Evolutionary conservation across 1,284 basidiomycete species (phyloP).

Genomic region (Boletus albobrunnescens): DNA sequence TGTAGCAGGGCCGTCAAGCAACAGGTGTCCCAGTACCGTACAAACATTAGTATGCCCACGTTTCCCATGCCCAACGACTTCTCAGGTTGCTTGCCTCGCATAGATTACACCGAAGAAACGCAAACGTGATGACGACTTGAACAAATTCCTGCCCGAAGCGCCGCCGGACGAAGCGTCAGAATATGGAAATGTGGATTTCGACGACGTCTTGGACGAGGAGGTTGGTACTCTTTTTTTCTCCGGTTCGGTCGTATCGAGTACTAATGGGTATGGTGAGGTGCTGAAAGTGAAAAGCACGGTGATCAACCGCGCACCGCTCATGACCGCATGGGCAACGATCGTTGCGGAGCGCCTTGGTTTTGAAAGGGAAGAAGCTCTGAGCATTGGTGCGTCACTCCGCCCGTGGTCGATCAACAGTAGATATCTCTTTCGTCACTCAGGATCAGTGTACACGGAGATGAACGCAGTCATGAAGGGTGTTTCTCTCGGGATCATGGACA

Average conservation of each 20-base stretch:
- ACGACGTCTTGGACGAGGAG: constrained; percentile 67
- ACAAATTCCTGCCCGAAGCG: constrained; percentile 57
- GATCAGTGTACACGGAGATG: constrained; percentile 89
- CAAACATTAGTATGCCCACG: constrained; percentile 25
- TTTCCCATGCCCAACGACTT: constrained; percentile 18
- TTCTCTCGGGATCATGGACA: constrained; percentile 69
- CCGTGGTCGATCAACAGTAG: constrained; percentile 7
- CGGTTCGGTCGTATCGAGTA: not conserved
- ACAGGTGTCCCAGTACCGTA: constrained; percentile 8
- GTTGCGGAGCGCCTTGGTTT: constrained; percentile 87
- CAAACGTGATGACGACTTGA: constrained; percentile 48
- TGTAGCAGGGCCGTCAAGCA: constrained; percentile 10
- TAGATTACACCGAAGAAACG: constrained; percentile 51
- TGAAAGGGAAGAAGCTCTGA: constrained; percentile 81
- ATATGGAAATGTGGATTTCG: constrained; percentile 62
- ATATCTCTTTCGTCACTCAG: constrained; percentile 37
- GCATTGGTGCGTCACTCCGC: constrained; percentile 57
- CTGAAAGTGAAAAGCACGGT: constrained; percentile 60
- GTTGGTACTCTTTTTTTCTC: constrained; percentile 35
- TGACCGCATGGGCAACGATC: constrained; percentile 89
- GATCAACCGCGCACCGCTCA: constrained; percentile 89
- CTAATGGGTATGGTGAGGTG: constrained; percentile 38
- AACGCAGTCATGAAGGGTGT: constrained; percentile 84
- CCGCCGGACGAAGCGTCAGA: constrained; percentile 46
- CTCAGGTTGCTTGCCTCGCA: constrained; percentile 1